phyloP scores from a whole-genome alignment of 805 yeast species.

The Candida sithepensis region DNA sequence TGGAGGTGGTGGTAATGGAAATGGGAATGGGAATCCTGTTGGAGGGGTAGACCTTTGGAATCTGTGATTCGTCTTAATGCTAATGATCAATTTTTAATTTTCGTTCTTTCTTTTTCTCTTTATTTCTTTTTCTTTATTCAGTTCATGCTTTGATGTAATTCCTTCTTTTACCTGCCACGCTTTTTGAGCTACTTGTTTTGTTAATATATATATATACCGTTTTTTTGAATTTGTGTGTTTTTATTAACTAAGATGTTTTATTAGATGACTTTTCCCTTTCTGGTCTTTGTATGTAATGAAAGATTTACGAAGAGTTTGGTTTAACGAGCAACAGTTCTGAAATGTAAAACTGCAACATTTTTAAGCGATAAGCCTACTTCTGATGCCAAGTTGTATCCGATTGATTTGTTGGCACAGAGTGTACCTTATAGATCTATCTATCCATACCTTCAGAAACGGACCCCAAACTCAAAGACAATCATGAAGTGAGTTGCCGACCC shows the following conservation, averaged over 20 bases:
- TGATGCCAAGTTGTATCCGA: too few relatives aligned
- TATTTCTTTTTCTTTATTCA: neutral
- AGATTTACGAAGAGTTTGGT: neutral
- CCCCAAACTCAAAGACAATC: too few relatives aligned
- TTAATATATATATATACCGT: neutral
- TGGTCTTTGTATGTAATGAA: neutral
- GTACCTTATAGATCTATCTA: too few relatives aligned
- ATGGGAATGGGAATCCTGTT: neutral
- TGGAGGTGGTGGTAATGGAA: too few relatives aligned
- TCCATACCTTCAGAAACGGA: too few relatives aligned
- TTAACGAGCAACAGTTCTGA: too few relatives aligned
- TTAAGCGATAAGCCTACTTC: too few relatives aligned
- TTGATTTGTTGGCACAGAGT: too few relatives aligned
- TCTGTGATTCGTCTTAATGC: neutral
- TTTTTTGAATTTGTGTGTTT: neutral
- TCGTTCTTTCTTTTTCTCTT: neutral
- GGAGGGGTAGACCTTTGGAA: constrained; percentile 3
- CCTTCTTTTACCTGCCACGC: neutral
- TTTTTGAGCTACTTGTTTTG: neutral
- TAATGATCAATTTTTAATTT: neutral
- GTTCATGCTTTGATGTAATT: neutral
- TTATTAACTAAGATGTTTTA: neutral
- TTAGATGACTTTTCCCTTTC: neutral
- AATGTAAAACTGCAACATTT: too few relatives aligned
- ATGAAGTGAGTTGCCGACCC: too few relatives aligned